phyloP scores from a whole-genome alignment of 768 basidiomycete species.

The Podaxis sp. region DNA sequence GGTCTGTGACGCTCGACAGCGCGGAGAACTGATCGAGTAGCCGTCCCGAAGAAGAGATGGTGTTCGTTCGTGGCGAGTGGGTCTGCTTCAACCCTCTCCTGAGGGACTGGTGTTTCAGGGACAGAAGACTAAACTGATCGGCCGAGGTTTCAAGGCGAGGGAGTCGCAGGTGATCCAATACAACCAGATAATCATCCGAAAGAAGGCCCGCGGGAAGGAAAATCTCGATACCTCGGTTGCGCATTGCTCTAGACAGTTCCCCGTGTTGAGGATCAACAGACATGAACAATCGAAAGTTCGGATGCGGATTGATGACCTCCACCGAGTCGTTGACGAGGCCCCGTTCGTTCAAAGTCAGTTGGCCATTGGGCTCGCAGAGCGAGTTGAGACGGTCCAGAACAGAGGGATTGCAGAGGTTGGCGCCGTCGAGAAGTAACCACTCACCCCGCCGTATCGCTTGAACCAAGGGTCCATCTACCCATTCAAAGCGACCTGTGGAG shows the following conservation, averaged over 20 bases:
- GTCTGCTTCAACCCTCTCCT: slow-evolving; percentile 27
- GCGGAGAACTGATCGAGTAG: slow-evolving; percentile 48
- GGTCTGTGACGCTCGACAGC: slow-evolving; percentile 41
- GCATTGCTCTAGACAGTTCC: slow-evolving; percentile 96
- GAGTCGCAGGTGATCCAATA: slow-evolving; percentile 51
- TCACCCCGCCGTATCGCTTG: slow-evolving; percentile 81
- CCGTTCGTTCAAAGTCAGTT: slow-evolving; percentile 83
- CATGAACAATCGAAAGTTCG: slow-evolving; percentile 92
- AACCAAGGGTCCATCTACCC: slow-evolving; percentile 93
- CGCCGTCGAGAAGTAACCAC: slow-evolving; percentile 90
- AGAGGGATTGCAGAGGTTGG: slow-evolving; percentile 93
- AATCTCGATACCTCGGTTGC: slow-evolving; percentile 93
- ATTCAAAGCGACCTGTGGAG: slow-evolving; percentile 69
- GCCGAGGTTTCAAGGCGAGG: slow-evolving; percentile 25
- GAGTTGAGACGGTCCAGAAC: slow-evolving; percentile 97
- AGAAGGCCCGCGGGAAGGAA: slow-evolving; percentile 38
- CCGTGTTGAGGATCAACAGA: slow-evolving; percentile 87
- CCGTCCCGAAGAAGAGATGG: slow-evolving; percentile 34
- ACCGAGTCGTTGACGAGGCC: slow-evolving; percentile 79
- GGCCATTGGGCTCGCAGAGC: slow-evolving; percentile 85
- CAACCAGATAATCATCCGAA: slow-evolving; percentile 44
- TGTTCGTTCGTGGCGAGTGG: neutral
- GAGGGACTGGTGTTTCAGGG: neutral
- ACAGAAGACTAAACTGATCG: slow-evolving; percentile 1
- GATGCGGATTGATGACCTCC: slow-evolving; percentile 77